A percentile compares a stretch with the other conserved stretches of the same genome.
These are phyloP conservation scores for Mucuna pruriens DNA, from an alignment of 306 rosid genomes.

Conservation along the genomic window DNA sequence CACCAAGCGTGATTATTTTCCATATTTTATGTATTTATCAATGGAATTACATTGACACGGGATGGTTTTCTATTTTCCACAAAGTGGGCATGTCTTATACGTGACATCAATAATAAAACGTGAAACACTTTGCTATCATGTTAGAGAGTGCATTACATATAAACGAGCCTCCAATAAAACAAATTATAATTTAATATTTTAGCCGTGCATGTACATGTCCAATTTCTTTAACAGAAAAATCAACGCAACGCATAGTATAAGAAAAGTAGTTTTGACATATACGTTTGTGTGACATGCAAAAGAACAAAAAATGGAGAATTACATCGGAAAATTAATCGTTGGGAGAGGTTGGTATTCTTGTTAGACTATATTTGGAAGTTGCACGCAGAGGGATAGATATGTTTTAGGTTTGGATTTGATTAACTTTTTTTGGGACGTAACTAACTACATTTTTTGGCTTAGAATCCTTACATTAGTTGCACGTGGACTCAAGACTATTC, in stretches of 20 bases:
- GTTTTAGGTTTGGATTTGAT: constrained; percentile 45
- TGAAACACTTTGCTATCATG: constrained; percentile 41
- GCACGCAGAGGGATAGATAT: constrained; percentile 18
- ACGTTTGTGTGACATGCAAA: constrained; percentile 23
- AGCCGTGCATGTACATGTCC: constrained; percentile 10
- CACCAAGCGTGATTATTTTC: constrained; percentile 55
- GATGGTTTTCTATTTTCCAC: background rate
- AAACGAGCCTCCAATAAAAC: background rate
- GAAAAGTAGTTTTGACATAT: constrained; percentile 12
- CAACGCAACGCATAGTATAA: background rate
- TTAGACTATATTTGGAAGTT: constrained; percentile 43
- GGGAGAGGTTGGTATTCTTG: constrained; percentile 41
- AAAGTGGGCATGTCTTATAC: constrained; percentile 7
- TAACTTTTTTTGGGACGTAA: constrained; percentile 37
- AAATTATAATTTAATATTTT: background rate
- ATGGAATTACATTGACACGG: background rate
- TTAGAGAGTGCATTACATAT: background rate
- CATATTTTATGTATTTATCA: constrained; percentile 35
- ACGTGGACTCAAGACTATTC: constrained; percentile 28
- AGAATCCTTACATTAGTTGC: constrained; percentile 39
- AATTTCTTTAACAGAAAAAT: constrained; percentile 23
- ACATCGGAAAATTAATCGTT: background rate
- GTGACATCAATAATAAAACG: constrained; percentile 40
- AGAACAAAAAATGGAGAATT: background rate
- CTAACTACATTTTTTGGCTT: constrained; percentile 47